These are phyloP conservation scores for Skeletonema menzelii DNA, from an alignment of 108 stramenopile species.

Conservation along the genomic window DNA sequence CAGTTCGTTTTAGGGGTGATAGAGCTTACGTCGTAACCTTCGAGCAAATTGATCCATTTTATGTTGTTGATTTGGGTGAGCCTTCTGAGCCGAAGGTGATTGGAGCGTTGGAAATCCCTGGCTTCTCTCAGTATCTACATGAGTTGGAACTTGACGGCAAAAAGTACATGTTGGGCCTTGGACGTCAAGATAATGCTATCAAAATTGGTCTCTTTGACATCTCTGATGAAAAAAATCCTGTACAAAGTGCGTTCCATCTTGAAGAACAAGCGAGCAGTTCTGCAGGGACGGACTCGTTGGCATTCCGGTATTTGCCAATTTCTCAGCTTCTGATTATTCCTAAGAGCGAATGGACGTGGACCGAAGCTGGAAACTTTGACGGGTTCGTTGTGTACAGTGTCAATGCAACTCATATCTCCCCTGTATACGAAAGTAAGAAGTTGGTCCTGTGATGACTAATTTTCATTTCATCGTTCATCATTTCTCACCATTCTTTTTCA, in stretches of 20 bases:
- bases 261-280: slow-evolving; percentile 38
- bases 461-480: background rate
- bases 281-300: slow-evolving; percentile 33
- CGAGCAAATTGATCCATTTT: slow-evolving; percentile 39
- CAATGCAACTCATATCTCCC: slow-evolving; percentile 14
- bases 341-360: slow-evolving; percentile 29
- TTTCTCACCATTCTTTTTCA: background rate
- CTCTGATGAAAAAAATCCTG: slow-evolving; percentile 32
- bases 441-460: background rate
- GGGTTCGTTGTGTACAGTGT: slow-evolving; percentile 50
- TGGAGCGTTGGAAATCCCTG: slow-evolving; percentile 51
- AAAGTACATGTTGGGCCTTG: slow-evolving; percentile 39
- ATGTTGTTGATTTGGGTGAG: slow-evolving; percentile 28
- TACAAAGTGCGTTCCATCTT: slow-evolving; percentile 23
- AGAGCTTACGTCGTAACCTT: slow-evolving; percentile 48
- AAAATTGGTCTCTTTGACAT: slow-evolving; percentile 48
- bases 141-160: slow-evolving; percentile 35
- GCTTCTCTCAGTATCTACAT: slow-evolving; percentile 47
- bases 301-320: slow-evolving; percentile 44
- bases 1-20: slow-evolving; percentile 40
- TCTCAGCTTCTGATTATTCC: slow-evolving; percentile 47
- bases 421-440: slow-evolving; percentile 38
- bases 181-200: slow-evolving; percentile 23
- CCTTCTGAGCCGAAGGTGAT: slow-evolving; percentile 27
- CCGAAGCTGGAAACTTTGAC: slow-evolving; percentile 40